Conservation (phyloP, 345 rosid species). For the Firmiana major region DNA sequence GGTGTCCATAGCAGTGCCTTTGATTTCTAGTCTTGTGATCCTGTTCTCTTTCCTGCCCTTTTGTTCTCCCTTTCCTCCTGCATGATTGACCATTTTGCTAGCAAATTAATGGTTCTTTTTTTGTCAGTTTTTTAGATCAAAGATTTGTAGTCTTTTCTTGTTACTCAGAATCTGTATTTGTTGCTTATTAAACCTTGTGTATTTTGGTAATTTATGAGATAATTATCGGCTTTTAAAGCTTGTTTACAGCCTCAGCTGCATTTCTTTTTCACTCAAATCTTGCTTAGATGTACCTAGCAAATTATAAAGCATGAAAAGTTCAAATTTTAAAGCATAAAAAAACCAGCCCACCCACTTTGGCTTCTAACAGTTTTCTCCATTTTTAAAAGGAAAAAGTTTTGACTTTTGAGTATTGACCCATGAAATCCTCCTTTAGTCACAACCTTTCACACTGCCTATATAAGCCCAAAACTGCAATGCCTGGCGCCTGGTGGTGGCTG, state of each 20-base stretch:
- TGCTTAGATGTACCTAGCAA: too few relatives aligned
- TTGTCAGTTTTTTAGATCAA: not conserved
- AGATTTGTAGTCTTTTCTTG: not conserved
- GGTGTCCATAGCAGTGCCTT: not conserved
- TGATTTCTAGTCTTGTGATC: not conserved
- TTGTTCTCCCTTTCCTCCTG: not conserved
- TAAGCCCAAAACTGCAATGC: not conserved
- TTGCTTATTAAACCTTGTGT: not conserved
- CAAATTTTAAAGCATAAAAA: not conserved
- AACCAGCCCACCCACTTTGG: not conserved
- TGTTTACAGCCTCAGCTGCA: not conserved
- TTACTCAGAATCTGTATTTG: constrained; percentile 5
- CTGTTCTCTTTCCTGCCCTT: not conserved
- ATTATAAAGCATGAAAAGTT: too few relatives aligned
- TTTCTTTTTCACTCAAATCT: not conserved
- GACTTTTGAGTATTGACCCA: not conserved
- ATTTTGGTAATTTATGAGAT: constrained; percentile 10
- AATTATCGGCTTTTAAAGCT: not conserved
- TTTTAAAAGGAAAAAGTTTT: too few relatives aligned
- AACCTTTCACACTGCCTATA: not conserved
- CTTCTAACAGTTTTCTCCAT: not conserved
- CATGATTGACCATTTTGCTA: constrained; percentile 18
- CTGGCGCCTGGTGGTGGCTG: not conserved
- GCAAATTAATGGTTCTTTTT: not conserved
- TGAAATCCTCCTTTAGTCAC: too few relatives aligned